Base-by-base conservation (phyloP, 495 filamentous ascomycete species). In the Aspergillus kassunensis region DNA sequence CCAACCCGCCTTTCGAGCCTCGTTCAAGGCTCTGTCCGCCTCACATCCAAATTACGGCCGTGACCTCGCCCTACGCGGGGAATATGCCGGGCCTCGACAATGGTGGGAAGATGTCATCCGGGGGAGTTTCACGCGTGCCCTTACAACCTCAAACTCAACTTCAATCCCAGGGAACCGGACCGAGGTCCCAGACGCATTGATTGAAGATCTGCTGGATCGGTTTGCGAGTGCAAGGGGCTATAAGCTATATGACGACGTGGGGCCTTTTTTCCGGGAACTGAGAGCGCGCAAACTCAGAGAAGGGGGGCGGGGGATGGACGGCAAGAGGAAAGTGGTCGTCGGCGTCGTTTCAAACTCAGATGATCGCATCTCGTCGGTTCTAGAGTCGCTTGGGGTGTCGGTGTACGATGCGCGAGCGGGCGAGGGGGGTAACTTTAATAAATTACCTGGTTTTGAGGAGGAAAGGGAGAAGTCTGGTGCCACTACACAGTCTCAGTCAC, bases 311-410 rank as follows among this genome's bases (percentile, higher is more conserved):
- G 16, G 35, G 29, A 19, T 27, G 1, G 64, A 68, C 6, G 41
- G 18, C 10, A 40, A 51, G 57, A 29, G 49, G 40, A 51, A 60
- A 16, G 57, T 85, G 2, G 56, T 84, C 8, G 58, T 88, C 0
- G 89, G 89, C 4, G 72, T 91, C 13, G 70, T 91, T 42, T 87
- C 86, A 18, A 93, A 92, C 63, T 90, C 88, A 1, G 88, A 93
- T 60, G 81, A 86, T 58, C 77, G 89, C 0, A 80, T 90, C 1
- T 74, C 79, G 7, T 61, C 62, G 11, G 76, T 91, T 9, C 61
- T 92, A 10, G 65, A 73, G 15, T 80, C 79, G 7, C 60, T 91
- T 13, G 85, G 85, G 0, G 50, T 91, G 18, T 58, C 54, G 6
- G 78, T 90, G 3, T 33, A 40, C 1, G 42, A 45, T 29, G 24